Conservation (phyloP, 352 stramenopile genomes). For the Pilasporangium apinafurcum region DNA sequence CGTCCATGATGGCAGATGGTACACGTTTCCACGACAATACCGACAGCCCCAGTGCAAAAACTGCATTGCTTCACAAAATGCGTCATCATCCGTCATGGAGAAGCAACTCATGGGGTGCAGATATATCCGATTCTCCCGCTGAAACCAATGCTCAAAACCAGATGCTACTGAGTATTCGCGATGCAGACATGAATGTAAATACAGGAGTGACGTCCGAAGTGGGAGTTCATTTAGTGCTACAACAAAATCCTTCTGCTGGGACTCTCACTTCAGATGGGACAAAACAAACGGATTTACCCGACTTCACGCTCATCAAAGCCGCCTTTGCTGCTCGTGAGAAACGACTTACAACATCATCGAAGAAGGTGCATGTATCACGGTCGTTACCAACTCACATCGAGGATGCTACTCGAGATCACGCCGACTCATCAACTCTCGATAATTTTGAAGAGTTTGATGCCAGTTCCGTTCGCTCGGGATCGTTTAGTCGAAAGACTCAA, state of each 20-base stretch:
- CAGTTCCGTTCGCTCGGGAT: slow-evolving; percentile 47
- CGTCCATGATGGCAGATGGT: slow-evolving; percentile 9
- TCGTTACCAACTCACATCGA: slow-evolving; percentile 32
- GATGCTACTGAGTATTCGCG: slow-evolving; percentile 72
- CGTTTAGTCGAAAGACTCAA: slow-evolving; percentile 30
- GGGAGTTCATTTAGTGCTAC: slow-evolving; percentile 63
- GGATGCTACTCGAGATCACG: slow-evolving; percentile 25
- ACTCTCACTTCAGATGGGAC: slow-evolving; percentile 8
- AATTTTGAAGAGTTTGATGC: slow-evolving; percentile 77
- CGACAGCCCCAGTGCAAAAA: slow-evolving; percentile 22
- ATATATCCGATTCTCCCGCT: slow-evolving; percentile 26
- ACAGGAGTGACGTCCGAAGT: slow-evolving; percentile 49
- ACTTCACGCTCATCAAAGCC: slow-evolving; percentile 39
- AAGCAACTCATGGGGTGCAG: slow-evolving; percentile 78
- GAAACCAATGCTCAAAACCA: slow-evolving; percentile 49
- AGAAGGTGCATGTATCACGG: slow-evolving; percentile 26
- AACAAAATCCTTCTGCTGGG: slow-evolving; percentile 33
- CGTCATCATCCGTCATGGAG: slow-evolving; percentile 73
- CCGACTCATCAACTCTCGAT: slow-evolving; percentile 45
- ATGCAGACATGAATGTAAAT: slow-evolving; percentile 54
- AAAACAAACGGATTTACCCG: slow-evolving; percentile 22
- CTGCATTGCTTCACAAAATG: slow-evolving; percentile 60
- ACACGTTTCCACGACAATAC: slow-evolving; percentile 22
- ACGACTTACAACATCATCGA: slow-evolving; percentile 29
- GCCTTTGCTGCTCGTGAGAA: slow-evolving; percentile 65